Percentiles rank a stretch among this genome's conserved stretches.
These are phyloP conservation scores for Colletotrichum sublineola DNA, from an alignment of 2,329 filamentous ascomycete species.

Conservation along the genomic window DNA sequence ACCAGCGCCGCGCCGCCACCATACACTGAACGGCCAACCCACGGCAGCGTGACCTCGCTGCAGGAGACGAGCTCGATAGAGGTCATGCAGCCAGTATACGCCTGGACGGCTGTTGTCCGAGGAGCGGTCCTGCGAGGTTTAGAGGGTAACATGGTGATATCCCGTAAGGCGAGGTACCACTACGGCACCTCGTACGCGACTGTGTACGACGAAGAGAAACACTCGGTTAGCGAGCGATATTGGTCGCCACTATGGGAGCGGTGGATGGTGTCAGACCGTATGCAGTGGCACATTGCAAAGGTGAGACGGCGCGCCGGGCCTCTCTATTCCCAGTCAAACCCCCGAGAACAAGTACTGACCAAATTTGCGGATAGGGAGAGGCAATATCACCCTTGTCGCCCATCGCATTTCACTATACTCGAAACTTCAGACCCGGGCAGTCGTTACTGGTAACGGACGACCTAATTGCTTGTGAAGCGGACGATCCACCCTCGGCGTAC, in stretches of 20 bases:
- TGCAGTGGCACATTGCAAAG: constrained; percentile 90
- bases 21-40: constrained; percentile 79
- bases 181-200: constrained; percentile 88
- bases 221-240: constrained; percentile 79
- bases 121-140: constrained; percentile 81
- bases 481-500: constrained; percentile 73
- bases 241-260: constrained; percentile 85
- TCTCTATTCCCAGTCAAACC: not conserved
- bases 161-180: constrained; percentile 79
- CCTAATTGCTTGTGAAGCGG: constrained; percentile 80
- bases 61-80: constrained; percentile 73
- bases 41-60: constrained; percentile 64
- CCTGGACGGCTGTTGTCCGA: constrained; percentile 84
- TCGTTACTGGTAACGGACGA: constrained; percentile 84
- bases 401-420: constrained; percentile 87
- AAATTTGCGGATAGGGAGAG: constrained; percentile 67
- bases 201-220: constrained; percentile 81
- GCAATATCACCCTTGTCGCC: constrained; percentile 80
- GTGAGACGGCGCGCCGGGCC: constrained; percentile 55
- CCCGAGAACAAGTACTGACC: constrained; percentile 20
- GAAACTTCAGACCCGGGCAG: constrained; percentile 85
- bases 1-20: constrained; percentile 68
- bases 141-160: constrained; percentile 84
- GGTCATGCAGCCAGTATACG: constrained; percentile 85
- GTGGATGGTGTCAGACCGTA: constrained; percentile 86